Percentiles rank a stretch among this genome's conserved stretches.
These are phyloP conservation scores for Nicotiana sylvestris DNA, from an alignment of 257 asterid species.

Conservation along the genomic window DNA sequence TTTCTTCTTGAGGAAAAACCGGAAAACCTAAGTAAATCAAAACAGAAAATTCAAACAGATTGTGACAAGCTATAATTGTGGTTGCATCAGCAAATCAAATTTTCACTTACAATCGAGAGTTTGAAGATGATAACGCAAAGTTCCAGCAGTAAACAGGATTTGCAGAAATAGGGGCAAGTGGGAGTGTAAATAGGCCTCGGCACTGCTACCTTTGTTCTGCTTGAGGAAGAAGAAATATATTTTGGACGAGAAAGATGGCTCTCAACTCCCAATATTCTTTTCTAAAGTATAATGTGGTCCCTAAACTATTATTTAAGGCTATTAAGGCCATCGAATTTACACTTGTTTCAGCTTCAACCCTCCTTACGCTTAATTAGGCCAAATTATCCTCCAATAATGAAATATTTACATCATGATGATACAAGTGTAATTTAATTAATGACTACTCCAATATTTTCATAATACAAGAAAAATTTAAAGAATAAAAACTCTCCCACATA, in stretches of 20 bases:
- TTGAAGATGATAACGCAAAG: not conserved
- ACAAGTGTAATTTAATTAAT: no score
- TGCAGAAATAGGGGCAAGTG: not conserved
- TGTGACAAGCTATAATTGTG: not conserved
- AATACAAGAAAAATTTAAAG: no score
- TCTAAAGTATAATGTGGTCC: not conserved
- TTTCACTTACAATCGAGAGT: not conserved
- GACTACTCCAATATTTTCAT: no score
- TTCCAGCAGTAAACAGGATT: not conserved
- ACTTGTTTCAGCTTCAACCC: no score
- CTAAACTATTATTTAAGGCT: not conserved
- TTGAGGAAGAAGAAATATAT: constrained; percentile 3
- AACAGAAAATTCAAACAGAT: not conserved
- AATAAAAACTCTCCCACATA: no score
- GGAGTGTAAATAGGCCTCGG: not conserved
- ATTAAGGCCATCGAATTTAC: not conserved
- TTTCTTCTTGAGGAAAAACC: not conserved
- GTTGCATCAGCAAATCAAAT: not conserved
- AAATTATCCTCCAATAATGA: no score
- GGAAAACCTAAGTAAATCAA: not conserved
- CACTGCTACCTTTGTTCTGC: not conserved
- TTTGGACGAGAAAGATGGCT: not conserved
- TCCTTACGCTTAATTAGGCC: no score
- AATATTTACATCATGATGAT: no score
- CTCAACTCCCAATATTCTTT: not conserved